A percentile compares a stretch with the other conserved stretches of the same genome.
These are phyloP conservation scores for Aspergillus cejpii DNA, from an alignment of 2,329 filamentous ascomycete genomes.

Conservation along the genomic window DNA sequence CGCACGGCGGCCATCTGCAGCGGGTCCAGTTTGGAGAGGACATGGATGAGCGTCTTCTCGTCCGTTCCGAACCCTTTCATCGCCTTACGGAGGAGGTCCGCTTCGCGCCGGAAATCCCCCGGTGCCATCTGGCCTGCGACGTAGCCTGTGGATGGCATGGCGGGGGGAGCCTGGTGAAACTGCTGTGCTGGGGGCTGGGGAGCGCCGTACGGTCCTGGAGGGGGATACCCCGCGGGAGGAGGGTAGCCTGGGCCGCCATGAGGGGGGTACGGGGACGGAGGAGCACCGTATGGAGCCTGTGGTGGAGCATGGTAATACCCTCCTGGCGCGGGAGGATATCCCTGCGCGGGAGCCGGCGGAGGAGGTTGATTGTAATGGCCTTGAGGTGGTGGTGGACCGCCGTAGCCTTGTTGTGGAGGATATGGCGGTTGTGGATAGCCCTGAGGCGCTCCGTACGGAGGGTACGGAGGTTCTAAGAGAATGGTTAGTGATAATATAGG, in stretches of 20 bases:
- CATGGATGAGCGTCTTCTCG: constrained; percentile 65
- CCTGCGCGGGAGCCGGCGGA: constrained; percentile 30
- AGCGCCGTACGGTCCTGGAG: constrained; percentile 36
- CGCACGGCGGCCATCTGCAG: constrained; percentile 66
- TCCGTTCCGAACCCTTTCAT: constrained; percentile 95
- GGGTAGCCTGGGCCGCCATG: constrained; percentile 20
- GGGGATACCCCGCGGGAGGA: constrained; percentile 24
- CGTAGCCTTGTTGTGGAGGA: constrained; percentile 17
- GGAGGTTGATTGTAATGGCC: constrained; percentile 23
- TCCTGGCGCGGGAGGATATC: constrained; percentile 20
- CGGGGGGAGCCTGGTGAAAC: constrained; percentile 24
- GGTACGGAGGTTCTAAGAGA: constrained; percentile 22
- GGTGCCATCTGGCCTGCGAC: constrained; percentile 62
- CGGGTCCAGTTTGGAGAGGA: constrained; percentile 67
- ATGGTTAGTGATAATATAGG: background rate
- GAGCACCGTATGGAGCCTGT: constrained; percentile 14
- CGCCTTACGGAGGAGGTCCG: constrained; percentile 65
- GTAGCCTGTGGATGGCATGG: constrained; percentile 67
- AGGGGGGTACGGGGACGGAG: constrained; percentile 9
- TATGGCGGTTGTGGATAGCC: constrained; percentile 23
- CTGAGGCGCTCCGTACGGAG: constrained; percentile 23
- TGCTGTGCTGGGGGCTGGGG: constrained; percentile 27
- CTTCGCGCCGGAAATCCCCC: constrained; percentile 60
- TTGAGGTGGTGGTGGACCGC: constrained; percentile 19
- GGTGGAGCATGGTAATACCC: constrained; percentile 11